Evolutionary conservation across 352 stramenopile species (phyloP), one percentile per base, ranked within the genome.

Genomic region (Blastocystis hominis): DNA sequence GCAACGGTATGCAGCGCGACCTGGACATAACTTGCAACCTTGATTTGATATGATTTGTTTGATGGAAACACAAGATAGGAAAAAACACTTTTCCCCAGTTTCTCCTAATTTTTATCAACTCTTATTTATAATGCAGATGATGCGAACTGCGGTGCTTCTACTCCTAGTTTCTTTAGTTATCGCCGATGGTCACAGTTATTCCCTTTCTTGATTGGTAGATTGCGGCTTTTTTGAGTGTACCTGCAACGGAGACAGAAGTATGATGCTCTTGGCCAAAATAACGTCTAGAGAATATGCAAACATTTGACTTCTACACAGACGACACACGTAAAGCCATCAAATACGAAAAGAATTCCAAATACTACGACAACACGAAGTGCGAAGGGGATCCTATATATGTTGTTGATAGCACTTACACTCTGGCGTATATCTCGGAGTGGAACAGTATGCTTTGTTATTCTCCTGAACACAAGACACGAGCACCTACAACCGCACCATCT

Each of bases 151-250:
- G 3, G 72, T 50, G 50, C 34, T 84, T 84, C 15, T 84, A 20
- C 34, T 84, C 62, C 47, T 84, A 50, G 72, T 47, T 69, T 59
- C 34, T 42, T 20, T 69, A 15, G 72, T 66, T 53, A 34, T 84
- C 6, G 50, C 72, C 40, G 72, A 84, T 44, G 72, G 72, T 84
- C 9, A n/a, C 30, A 36, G 3, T 47, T 68, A 15, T 9, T 6
- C 5, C 2, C 36, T 66, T 20, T 36, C 13, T 44, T 84, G 34
- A 69, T 40, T 36, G 36, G n/a, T 84, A 84, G 72, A 84, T 47
- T 84, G 72, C 24, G 72, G 72, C 10, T 69, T 66, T 47, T 84
- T 84, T 42, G 72, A 66, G 36, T 84, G 72, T 68, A 38, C 34
- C 17, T 84, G 72, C 55, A 36, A 36, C 62, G 3, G 44, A 9